Conservation (phyloP, 192 early-diverging fungal species). For the Chytriomyces sp. region DNA sequence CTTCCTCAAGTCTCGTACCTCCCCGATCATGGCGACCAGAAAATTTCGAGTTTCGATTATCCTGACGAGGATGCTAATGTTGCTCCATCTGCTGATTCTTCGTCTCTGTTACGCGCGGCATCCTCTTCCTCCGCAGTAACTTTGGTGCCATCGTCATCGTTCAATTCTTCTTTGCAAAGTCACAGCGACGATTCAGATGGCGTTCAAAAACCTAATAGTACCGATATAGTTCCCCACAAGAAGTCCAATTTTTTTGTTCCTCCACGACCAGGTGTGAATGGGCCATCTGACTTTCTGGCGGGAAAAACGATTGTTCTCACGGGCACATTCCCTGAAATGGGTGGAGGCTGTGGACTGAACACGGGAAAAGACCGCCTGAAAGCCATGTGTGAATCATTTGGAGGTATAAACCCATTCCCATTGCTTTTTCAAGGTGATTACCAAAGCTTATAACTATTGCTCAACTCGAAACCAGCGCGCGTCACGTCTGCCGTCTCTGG, state of each 20-base stretch:
- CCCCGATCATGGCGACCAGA: neutral
- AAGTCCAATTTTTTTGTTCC: neutral
- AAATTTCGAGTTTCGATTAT: neutral
- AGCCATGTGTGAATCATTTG: constrained; percentile 15
- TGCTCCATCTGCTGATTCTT: neutral
- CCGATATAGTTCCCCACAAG: neutral
- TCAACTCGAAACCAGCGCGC: neutral
- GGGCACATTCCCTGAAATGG: constrained; percentile 20
- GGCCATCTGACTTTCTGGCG: neutral
- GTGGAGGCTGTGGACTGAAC: constrained; percentile 18
- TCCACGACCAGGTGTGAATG: constrained; percentile 6
- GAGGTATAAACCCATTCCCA: neutral
- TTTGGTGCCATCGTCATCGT: neutral
- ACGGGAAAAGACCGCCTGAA: constrained; percentile 17
- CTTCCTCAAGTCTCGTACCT: neutral
- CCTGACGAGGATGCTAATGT: neutral
- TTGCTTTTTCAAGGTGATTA: too few species aligned
- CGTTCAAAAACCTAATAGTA: neutral
- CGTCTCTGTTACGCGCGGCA: neutral
- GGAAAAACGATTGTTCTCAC: constrained; percentile 16
- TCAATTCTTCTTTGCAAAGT: neutral
- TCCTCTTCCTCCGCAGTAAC: neutral
- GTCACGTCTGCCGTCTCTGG: constrained; percentile 22
- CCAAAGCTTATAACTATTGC: too few species aligned
- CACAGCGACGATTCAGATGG: neutral